Base-by-base conservation (phyloP, 768 basidiomycete species). In the Leccinum subgranulosum region DNA sequence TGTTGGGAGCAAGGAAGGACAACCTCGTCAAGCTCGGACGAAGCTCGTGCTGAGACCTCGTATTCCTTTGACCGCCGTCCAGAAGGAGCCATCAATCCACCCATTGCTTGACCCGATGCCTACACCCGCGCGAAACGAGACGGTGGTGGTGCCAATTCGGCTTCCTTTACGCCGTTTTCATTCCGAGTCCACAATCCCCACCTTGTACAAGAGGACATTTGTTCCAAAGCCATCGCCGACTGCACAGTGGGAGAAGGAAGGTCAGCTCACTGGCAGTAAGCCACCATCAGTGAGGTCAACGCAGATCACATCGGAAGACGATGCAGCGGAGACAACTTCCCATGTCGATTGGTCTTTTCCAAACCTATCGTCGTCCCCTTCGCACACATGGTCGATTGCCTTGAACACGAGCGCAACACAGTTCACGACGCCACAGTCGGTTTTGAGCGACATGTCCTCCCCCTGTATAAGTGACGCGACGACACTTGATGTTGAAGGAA, bases 301-400 rank as follows among this genome's bases (percentile, higher is more conserved):
- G 45, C 45, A 46, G 23, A 46, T 21, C 11, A 46, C 4, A n/a
- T n/a, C 17, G 17, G 17, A 17, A 19, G 41, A 47, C 46, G 23
- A 47, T 25, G 14, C 23, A 17, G 17, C 17, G 10, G 25, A 29
- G 25, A 28, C 28, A 27, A 14, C 29, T n/a, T 31, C 15, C 49
- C 23, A 31, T 19, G 15, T 29, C 8, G n/a, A 31, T 11, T 29
- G 41, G 28, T 46, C 53, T 0, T 51, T 48, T 10, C 43, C 64
- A 9, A 27, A 46, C 21, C 31, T 56, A 8, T 50, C 53, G 17
- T 60, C 54, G 0, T 57, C 49, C 39, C 60, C 46, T 4, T 66
- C 60, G 0, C 65, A 48, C 27, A 56, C 31, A 10, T 49, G 48
- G 61, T 49, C 33, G 1, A 29, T 54, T 3, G 45, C 50, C 12